Evolutionary conservation across 176 grass and related monocot genomes (phyloP).

Genomic region (Eragrostis curvula): DNA sequence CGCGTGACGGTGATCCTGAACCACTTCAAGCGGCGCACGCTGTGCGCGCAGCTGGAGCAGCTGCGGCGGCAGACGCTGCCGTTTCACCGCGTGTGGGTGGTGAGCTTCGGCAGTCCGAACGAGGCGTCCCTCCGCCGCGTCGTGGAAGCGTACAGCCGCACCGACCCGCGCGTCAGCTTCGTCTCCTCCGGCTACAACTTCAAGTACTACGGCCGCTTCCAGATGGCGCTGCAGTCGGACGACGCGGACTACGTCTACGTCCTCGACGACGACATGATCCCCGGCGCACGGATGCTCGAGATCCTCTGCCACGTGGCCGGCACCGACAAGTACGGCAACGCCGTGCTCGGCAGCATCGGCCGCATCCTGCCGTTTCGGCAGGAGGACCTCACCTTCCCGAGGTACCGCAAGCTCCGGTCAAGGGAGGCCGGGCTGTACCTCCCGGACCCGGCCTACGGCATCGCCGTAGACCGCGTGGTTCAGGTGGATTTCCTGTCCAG

Average conservation of each 20-base stretch:
- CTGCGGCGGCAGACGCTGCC: constrained; percentile 81
- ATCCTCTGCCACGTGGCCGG: no score
- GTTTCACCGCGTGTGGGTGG: constrained; percentile 93
- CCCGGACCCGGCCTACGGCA: constrained; percentile 86
- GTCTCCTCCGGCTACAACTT: no score
- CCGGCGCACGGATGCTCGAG: no score
- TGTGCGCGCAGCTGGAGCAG: constrained; percentile 88
- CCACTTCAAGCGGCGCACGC: constrained; percentile 93
- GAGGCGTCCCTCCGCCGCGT: constrained; percentile 66
- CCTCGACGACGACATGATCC: no score
- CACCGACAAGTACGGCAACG: no score
- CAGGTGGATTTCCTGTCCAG: constrained; percentile 94
- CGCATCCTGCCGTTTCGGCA: constrained; percentile 81
- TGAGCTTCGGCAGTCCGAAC: constrained; percentile 85
- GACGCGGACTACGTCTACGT: no score
- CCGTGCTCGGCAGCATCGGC: no score
- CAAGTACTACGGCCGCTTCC: no score
- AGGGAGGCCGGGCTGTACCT: constrained; percentile 86
- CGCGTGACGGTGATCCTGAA: constrained; percentile 89
- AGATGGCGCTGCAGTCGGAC: no score
- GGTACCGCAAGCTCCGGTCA: constrained; percentile 88
- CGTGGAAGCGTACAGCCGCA: no score
- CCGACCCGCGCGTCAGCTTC: no score
- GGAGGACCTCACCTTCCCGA: constrained; percentile 85
- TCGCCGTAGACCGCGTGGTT: constrained; percentile 72